Evolutionary conservation across 495 filamentous ascomycete genomes (phyloP), one percentile per base, ranked within the genome.

Genomic region (Staphylotrichum tortipilum): DNA sequence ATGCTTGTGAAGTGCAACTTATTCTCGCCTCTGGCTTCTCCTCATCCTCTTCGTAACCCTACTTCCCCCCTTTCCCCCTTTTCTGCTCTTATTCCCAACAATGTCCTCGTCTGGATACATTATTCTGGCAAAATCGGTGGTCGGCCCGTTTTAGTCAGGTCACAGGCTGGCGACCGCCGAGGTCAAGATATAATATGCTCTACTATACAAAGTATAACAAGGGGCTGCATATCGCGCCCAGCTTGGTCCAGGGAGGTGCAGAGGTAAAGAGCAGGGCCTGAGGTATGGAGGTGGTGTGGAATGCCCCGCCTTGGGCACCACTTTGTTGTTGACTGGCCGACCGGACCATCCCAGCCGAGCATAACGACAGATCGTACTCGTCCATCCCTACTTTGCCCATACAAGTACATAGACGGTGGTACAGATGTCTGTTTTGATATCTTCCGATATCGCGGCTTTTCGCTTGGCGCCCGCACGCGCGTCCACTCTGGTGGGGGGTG

Each of bases 91-190:
- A 26, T 21, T 45, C 40, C 35, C 34, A 28, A 18, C 49, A 49
- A 50, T 50, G 43, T 55, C 41, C 36, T 33, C 23, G 35, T 47
- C 51, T 42, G 52, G 60, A 58, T 50, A 60, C 55, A 53, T 59
- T 46, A 55, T 57, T 68, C 63, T 63, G 68, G 66, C 66, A 68
- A 68, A 67, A 68, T 70, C 63, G 68, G 63, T 67, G 56, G 59
- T 57, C 68, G 69, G 69, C 67, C 67, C 69, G 70, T 60, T 64
- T 57, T 61, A 35, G 22, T 46, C 31, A 34, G 42, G 52, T 39
- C 3, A 23, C 41, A 52, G 33, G 22, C 45, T 39, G 49, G 34
- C 41, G 41, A 52, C 9, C 17, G 28, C 23, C 39, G 38, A 49
- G 19, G 24, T 23, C 23, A 18, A 8, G 37, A 34, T 49, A 34